Percentiles rank a stretch among this genome's conserved stretches.
Conservation (phyloP, 2,329 filamentous ascomycete species). For the Diaporthe caulivora region DNA sequence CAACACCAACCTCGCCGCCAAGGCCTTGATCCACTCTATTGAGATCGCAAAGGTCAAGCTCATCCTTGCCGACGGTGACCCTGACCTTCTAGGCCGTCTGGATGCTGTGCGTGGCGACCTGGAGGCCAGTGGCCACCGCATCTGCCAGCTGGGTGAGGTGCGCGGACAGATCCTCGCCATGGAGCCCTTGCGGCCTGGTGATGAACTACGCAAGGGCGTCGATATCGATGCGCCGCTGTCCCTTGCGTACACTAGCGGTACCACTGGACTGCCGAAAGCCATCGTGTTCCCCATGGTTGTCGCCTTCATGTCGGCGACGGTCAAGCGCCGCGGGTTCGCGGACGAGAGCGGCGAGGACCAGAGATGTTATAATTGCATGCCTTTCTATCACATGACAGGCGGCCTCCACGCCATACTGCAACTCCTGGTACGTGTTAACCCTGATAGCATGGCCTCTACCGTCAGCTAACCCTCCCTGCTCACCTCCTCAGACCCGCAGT, state of each 20-base stretch:
- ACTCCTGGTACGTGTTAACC: slow-evolving; percentile 59
- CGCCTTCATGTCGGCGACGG: slow-evolving; percentile 48
- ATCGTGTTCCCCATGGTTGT: slow-evolving; percentile 69
- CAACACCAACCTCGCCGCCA: slow-evolving; percentile 75
- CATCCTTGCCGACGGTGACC: slow-evolving; percentile 70
- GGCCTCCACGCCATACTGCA: slow-evolving; percentile 69
- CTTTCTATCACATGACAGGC: slow-evolving; percentile 81
- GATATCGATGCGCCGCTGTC: slow-evolving; percentile 67
- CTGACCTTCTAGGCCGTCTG: slow-evolving; percentile 66
- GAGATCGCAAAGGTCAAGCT: slow-evolving; percentile 67
- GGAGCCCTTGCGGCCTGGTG: slow-evolving; percentile 63
- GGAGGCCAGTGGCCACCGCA: slow-evolving; percentile 62
- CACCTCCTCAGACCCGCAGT: slow-evolving; percentile 51
- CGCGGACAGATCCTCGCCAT: slow-evolving; percentile 57
- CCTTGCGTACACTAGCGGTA: slow-evolving; percentile 82
- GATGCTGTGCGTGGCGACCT: slow-evolving; percentile 68
- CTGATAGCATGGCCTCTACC: slow-evolving; percentile 42
- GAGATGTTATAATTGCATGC: slow-evolving; percentile 83
- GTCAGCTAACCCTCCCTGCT: neutral
- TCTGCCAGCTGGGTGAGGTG: slow-evolving; percentile 64
- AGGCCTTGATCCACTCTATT: slow-evolving; percentile 75
- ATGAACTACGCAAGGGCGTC: slow-evolving; percentile 66
- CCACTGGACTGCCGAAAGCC: slow-evolving; percentile 81
- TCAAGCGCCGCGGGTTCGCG: slow-evolving; percentile 23
- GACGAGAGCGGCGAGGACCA: slow-evolving; percentile 55